These are phyloP conservation scores for Sporothrix brasiliensis DNA, from an alignment of 2,329 filamentous ascomycete species.

Conservation along the genomic window DNA sequence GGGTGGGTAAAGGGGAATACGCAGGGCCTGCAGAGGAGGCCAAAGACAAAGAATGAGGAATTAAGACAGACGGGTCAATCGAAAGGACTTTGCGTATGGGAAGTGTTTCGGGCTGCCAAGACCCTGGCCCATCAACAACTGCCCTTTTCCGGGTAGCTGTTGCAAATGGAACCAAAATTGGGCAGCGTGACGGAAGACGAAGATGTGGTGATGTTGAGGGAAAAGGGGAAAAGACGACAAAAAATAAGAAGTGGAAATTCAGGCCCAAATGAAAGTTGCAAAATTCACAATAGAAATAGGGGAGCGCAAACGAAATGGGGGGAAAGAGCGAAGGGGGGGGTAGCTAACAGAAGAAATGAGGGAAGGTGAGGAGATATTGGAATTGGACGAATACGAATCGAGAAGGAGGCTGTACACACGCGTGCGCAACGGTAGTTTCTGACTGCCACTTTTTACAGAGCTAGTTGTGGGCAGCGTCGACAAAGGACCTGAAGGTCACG, in stretches of 20 bases:
- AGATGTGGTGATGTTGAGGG: neutral
- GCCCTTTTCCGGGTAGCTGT: slow-evolving; percentile 13
- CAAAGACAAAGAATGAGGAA: slow-evolving; percentile 17
- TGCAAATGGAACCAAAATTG: neutral
- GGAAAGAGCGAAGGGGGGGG: neutral
- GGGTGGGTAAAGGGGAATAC: neutral
- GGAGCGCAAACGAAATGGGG: neutral
- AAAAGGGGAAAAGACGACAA: neutral
- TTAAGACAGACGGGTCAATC: slow-evolving; percentile 15
- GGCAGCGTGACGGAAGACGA: neutral
- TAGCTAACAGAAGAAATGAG: neutral
- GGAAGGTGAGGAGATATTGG: neutral
- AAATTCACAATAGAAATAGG: too few relatives aligned
- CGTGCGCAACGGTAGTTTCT: neutral
- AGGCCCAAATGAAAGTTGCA: neutral
- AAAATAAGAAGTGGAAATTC: neutral
- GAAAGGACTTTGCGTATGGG: slow-evolving; percentile 5
- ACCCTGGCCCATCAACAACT: neutral
- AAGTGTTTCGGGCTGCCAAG: slow-evolving; percentile 26
- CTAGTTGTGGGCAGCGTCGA: neutral
- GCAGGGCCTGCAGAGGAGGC: slow-evolving; percentile 1
- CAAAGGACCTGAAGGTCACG: neutral
- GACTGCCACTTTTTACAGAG: neutral
- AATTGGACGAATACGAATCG: slow-evolving; percentile 19
- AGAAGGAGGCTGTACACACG: slow-evolving; percentile 21